Conservation (phyloP, 768 basidiomycete genomes). For the Rhodotorula taiwanensis region DNA sequence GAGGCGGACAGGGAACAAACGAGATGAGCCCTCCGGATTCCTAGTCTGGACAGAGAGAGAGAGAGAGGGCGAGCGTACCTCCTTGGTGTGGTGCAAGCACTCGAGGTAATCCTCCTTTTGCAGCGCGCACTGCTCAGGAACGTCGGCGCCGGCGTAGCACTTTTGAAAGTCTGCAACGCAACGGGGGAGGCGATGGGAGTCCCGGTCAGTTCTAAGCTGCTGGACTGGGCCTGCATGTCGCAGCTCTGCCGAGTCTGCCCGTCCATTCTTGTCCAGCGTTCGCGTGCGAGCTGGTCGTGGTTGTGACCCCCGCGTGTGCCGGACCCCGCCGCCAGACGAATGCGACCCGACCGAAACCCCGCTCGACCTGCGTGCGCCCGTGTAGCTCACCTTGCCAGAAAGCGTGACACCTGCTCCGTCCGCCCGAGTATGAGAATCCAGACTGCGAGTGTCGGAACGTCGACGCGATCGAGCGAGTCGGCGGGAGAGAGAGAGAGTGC, state of each 20-base stretch:
- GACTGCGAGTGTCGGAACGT: conserved; percentile 50
- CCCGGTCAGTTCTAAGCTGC: no score
- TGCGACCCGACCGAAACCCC: no score
- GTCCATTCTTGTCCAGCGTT: no score
- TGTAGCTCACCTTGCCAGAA: conserved; percentile 69
- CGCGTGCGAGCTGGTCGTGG: no score
- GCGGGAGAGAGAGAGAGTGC: no score
- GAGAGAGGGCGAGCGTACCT: conserved; percentile 58
- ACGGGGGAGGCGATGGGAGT: neutral
- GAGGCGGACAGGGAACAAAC: neutral
- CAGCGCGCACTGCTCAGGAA: conserved; percentile 62
- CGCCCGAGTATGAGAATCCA: conserved; percentile 61
- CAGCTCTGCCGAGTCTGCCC: no score
- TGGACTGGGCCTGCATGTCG: no score
- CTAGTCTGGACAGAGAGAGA: no score
- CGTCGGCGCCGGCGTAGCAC: conserved; percentile 80
- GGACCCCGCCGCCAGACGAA: no score
- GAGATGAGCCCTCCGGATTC: no score
- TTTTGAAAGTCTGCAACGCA: conserved; percentile 39
- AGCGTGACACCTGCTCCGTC: conserved; percentile 73
- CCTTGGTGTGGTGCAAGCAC: conserved; percentile 80
- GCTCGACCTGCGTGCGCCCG: no score
- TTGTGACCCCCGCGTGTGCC: no score
- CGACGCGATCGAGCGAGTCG: neutral
- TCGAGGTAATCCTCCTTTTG: conserved; percentile 82